Evolutionary conservation across 768 basidiomycete species (phyloP).

Genomic region (Boletus bicolor): DNA sequence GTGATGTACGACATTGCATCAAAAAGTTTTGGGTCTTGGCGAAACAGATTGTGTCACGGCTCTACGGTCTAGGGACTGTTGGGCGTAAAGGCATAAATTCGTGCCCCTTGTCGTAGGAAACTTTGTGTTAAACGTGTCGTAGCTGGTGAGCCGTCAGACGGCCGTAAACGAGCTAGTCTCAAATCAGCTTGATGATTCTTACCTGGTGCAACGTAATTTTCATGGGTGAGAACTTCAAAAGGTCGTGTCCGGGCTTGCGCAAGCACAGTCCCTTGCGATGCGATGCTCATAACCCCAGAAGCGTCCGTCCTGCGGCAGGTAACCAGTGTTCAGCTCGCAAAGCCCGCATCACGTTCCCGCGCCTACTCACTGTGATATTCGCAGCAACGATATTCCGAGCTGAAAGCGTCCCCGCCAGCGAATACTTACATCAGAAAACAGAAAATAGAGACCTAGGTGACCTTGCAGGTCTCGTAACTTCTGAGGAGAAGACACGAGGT

Average conservation of each 20-base stretch:
- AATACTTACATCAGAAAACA: slow-evolving; percentile 90
- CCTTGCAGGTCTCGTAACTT: slow-evolving; percentile 79
- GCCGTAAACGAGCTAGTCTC: slow-evolving; percentile 9
- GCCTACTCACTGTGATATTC: slow-evolving; percentile 65
- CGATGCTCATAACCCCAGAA: slow-evolving; percentile 47
- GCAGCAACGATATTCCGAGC: slow-evolving; percentile 69
- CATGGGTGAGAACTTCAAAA: slow-evolving; percentile 75
- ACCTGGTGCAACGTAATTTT: slow-evolving; percentile 79
- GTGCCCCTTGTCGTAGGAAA: slow-evolving; percentile 56
- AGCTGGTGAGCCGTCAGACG: slow-evolving; percentile 28
- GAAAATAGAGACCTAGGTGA: slow-evolving; percentile 77
- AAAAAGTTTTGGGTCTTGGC: slow-evolving; percentile 2
- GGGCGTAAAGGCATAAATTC: slow-evolving; percentile 51
- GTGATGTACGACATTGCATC: slow-evolving; percentile 16
- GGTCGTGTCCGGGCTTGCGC: slow-evolving; percentile 68
- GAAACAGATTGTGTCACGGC: slow-evolving; percentile 1
- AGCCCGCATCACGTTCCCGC: slow-evolving; percentile 10
- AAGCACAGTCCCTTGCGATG: slow-evolving; percentile 61
- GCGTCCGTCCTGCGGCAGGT: slow-evolving; percentile 43
- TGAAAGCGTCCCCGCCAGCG: slow-evolving; percentile 74
- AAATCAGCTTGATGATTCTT: slow-evolving; percentile 34
- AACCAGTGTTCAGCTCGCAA: slow-evolving; percentile 14
- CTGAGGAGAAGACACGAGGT: slow-evolving; percentile 78
- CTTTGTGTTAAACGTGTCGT: slow-evolving; percentile 55
- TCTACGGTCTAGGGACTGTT: slow-evolving; percentile 34